Percentiles rank a stretch among this genome's conserved stretches.
phyloP scores from a whole-genome alignment of 257 asterid genomes.

The Verbascum thapsus region DNA sequence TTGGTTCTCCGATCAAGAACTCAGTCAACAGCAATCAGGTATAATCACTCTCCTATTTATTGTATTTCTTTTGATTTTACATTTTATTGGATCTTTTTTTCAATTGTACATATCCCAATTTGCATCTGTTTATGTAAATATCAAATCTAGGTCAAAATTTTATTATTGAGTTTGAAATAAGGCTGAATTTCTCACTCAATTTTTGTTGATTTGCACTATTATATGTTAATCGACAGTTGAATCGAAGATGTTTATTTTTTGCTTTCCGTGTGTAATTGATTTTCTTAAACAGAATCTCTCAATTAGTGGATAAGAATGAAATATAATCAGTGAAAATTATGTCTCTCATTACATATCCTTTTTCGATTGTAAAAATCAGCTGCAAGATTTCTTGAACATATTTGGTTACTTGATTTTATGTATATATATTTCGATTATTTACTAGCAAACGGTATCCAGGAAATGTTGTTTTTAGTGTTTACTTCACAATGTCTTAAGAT shows the following conservation, averaged over 20 bases:
- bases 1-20: not conserved
- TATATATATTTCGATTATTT: too few species aligned
- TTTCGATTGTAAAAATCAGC: not conserved
- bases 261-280: not conserved
- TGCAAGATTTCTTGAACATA: not conserved
- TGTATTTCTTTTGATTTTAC: not conserved
- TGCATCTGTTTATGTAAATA: not conserved
- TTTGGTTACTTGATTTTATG: not conserved
- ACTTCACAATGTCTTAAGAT: too few species aligned
- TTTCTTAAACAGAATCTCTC: not conserved
- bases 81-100: not conserved
- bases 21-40: conserved; percentile 8
- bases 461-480: not conserved
- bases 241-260: not conserved
- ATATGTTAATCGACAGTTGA: not conserved
- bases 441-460: not conserved
- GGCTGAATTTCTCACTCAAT: not conserved
- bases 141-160: conserved; percentile 1
- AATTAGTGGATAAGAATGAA: not conserved
- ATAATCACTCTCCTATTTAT: not conserved
- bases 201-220: not conserved
- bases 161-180: not conserved
- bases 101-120: not conserved
- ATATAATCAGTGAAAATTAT: not conserved
- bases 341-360: not conserved